Evolutionary conservation across 2,329 filamentous ascomycete species (phyloP).

Genomic region (Fusarium sp.): DNA sequence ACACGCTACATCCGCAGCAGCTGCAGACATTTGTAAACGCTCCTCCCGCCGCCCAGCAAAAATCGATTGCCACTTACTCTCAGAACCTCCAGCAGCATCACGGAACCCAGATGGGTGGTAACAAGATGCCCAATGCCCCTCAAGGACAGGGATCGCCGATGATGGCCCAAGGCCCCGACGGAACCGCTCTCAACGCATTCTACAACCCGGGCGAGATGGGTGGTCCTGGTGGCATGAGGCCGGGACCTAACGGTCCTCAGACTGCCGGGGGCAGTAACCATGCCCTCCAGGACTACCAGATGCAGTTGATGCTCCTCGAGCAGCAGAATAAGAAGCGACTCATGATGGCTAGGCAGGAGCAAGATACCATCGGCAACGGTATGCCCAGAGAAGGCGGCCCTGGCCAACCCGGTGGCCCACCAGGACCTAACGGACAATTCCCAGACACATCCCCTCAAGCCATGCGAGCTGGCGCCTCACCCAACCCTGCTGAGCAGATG

Average conservation of each 20-base stretch:
- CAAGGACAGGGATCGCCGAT: constrained; percentile 82
- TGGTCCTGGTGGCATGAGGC: constrained; percentile 65
- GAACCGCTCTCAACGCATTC: constrained; percentile 61
- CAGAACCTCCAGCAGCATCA: constrained; percentile 84
- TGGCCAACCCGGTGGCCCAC: constrained; percentile 61
- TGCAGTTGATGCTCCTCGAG: constrained; percentile 86
- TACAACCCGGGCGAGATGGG: constrained; percentile 71
- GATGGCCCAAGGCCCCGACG: constrained; percentile 76
- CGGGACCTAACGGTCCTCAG: constrained; percentile 57
- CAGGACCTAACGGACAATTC: constrained; percentile 69
- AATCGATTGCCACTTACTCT: constrained; percentile 87
- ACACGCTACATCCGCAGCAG: constrained; percentile 75
- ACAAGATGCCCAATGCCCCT: constrained; percentile 78
- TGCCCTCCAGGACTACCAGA: constrained; percentile 85
- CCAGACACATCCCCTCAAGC: constrained; percentile 74
- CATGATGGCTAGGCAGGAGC: constrained; percentile 82
- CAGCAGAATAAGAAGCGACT: constrained; percentile 88
- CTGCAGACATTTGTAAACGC: constrained; percentile 69
- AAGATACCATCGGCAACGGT: constrained; percentile 64
- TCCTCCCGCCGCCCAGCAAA: constrained; percentile 71
- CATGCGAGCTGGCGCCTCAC: constrained; percentile 73
- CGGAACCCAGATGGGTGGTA: constrained; percentile 79
- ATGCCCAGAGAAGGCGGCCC: constrained; percentile 60
- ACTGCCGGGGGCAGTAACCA: constrained; percentile 70
- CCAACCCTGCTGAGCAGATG: constrained; percentile 79